Evolutionary conservation across 345 rosid genomes (phyloP).

Genomic region (Euphorbia lathyris): DNA sequence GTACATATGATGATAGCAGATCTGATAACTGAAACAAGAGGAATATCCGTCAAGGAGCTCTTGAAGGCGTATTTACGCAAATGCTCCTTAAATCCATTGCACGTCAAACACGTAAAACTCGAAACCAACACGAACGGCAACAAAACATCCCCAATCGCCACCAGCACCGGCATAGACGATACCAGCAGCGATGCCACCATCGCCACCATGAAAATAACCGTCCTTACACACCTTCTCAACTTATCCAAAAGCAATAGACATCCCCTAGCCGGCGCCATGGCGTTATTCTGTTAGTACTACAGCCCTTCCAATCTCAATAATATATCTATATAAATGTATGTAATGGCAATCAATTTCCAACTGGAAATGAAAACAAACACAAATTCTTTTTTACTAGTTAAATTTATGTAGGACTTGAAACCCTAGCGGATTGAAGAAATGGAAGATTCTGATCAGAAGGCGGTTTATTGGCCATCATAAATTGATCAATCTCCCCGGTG

Average conservation of each 20-base stretch:
- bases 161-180: constrained; percentile 80
- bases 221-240: constrained; percentile 58
- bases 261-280: constrained; percentile 22
- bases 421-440: constrained; percentile 6
- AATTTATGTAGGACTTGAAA: constrained; percentile 2
- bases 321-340: not conserved
- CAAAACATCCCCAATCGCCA: constrained; percentile 66
- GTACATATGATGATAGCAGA: constrained; percentile 72
- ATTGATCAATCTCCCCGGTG: constrained; percentile 7
- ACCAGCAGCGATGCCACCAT: constrained; percentile 80
- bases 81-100: constrained; percentile 63
- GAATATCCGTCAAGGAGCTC: constrained; percentile 78
- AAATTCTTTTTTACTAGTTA: not conserved
- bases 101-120: constrained; percentile 71
- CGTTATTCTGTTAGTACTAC: constrained; percentile 1
- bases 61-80: constrained; percentile 60
- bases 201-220: constrained; percentile 81
- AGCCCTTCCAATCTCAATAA: not conserved
- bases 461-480: constrained; percentile 7
- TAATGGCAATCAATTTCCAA: not conserved
- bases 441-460: not conserved
- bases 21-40: constrained; percentile 78
- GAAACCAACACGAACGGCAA: constrained; percentile 61
- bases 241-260: constrained; percentile 59
- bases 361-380: not conserved